Evolutionary conservation across 768 basidiomycete species (phyloP).

Genomic region (Tephrocybe rancida): DNA sequence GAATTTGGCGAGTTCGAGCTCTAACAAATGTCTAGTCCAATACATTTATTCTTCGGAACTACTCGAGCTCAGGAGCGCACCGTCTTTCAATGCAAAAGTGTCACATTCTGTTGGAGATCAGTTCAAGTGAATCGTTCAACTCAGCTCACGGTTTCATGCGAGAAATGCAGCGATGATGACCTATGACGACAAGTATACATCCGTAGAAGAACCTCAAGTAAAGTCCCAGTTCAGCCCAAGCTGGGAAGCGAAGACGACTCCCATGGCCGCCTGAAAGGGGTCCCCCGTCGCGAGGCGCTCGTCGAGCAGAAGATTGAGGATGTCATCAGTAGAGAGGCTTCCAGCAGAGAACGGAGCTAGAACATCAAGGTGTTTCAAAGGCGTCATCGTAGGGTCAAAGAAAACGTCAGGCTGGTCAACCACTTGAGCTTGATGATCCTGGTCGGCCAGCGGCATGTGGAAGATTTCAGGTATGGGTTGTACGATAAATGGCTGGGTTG

Average conservation of each 20-base stretch:
- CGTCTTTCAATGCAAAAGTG: no score
- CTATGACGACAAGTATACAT: no score
- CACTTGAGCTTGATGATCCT: background rate
- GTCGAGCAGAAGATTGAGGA: conserved; percentile 35
- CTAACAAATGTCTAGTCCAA: no score
- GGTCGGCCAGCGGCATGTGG: background rate
- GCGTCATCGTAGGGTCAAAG: conserved; percentile 27
- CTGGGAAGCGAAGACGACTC: conserved; percentile 40
- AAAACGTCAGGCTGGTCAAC: conserved; percentile 11
- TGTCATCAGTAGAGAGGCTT: conserved; percentile 21
- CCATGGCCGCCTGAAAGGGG: conserved; percentile 53
- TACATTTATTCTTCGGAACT: no score
- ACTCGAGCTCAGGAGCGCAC: no score
- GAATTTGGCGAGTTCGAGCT: no score
- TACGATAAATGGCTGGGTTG: background rate
- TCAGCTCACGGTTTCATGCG: no score
- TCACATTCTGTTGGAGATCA: no score
- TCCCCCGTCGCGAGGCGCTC: conserved; percentile 33
- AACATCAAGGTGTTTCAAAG: conserved; percentile 37
- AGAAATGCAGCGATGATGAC: no score
- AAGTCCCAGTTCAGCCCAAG: conserved; percentile 38
- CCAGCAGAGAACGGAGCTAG: conserved; percentile 24
- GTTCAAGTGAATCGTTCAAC: no score
- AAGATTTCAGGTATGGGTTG: background rate
- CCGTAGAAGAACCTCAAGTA: no score